Base-by-base conservation (phyloP, 208 protist genomes). In the Sergeia podlipaevii region DNA sequence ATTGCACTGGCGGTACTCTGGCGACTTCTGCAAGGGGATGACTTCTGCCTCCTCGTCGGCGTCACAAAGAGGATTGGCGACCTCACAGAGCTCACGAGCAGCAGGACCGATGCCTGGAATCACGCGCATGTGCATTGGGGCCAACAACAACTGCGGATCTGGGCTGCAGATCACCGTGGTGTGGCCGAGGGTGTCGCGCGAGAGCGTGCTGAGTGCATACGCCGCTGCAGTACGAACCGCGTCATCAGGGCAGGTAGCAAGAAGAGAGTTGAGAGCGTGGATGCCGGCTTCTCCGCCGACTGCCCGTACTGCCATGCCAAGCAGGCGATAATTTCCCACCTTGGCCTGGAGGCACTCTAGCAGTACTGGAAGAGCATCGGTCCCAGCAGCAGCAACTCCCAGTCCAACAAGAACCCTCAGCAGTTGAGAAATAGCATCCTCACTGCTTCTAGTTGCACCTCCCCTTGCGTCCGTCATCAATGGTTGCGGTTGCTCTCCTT, bases 381-480 rank as follows among this genome's bases (percentile, higher is more conserved):
- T 29, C n/a, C n/a, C n/a, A n/a, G n/a, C n/a, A 11, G 84, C 80
- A 10, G 34, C 65, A 2, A 47, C 46, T 24, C 84, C 84, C 3
- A 88, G 65, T 3, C 84, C 84, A 23, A 77, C 65, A 6, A 88
- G 21, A 0, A 80, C 79, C 30, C 80, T 86, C 28, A 91, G 66
- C 18, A 78, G 70, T 17, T 62, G 20, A n/a, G n/a, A n/a, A n/a
- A n/a, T n/a, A n/a, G n/a, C n/a, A n/a, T n/a, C n/a, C n/a, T n/a
- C n/a, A n/a, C n/a, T n/a, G n/a, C n/a, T n/a, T n/a, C n/a, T n/a
- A n/a, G n/a, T n/a, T n/a, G n/a, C n/a, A n/a, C n/a, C n/a, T n/a
- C n/a, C n/a, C n/a, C n/a, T n/a, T n/a, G n/a, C n/a, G n/a, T n/a
- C n/a, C n/a, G n/a, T n/a, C n/a, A n/a, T n/a, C n/a, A n/a, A n/a